Base-by-base conservation (phyloP, 305 asterid genomes). In the Fraxinus velutina region DNA sequence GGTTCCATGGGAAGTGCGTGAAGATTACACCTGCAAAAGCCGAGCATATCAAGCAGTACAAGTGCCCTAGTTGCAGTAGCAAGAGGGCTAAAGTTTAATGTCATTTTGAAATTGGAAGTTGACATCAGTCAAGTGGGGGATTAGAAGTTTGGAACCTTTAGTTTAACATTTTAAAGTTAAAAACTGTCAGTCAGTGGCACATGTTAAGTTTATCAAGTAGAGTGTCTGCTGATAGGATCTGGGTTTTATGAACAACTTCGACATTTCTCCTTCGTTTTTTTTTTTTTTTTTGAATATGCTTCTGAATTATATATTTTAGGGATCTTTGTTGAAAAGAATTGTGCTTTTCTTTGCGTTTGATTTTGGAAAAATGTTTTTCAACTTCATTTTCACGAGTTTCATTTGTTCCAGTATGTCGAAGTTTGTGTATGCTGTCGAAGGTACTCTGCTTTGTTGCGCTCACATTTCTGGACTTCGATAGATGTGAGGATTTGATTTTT, bases 1-100 rank as follows among this genome's bases (percentile, higher is more conserved):
- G 94, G 94, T 90, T 86, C 85, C 94, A 89, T 77, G 94, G 94
- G 5, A 87, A 90, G 79, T 90, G 94, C 9, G 92, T 90, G 82
- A 89, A 88, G 87, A 84, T 90, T 42, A 90, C 93, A 6, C 91
- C 90, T 12, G 93, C 91, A 6, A 89, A 79, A 60, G 93, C 93
- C 21, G 92, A 90, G 82, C 87, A 88, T 80, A 91, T 91, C 90
- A 89, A 88, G 88, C 92, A 89, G 71, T 89, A 89, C 83, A 89
- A 90, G 82, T 91, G 94, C 83, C 94, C 93, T 72, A 66, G 86
- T 74, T 85, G 86, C 86, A 80, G 82, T 74, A 83, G 47, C 82
- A 83, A 85, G 78, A 85, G 84, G 75, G 84, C 78, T 55, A 79
- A 79, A 82, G 79, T 60, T 29, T 73, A 82, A 17, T 72, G 37